phyloP scores from a whole-genome alignment of 1,284 basidiomycete species.

The Ustilago sp. region DNA sequence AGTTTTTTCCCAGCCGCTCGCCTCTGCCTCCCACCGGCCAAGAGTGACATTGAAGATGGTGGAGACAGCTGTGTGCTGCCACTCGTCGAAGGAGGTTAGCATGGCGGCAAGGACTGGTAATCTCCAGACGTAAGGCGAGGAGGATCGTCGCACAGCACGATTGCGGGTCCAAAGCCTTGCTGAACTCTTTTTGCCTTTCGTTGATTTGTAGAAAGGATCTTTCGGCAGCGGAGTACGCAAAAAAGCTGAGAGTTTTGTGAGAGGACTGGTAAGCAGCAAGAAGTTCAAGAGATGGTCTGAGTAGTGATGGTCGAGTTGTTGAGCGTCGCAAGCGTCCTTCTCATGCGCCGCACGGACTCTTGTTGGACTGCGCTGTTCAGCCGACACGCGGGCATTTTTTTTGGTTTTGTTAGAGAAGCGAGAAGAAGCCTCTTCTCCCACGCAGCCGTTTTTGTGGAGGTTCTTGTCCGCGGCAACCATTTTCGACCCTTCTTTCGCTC shows the following conservation, averaged over 20 bases:
- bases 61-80: slow-evolving; percentile 80
- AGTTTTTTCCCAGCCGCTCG: slow-evolving; percentile 78
- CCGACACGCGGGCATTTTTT: neutral
- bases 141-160: slow-evolving; percentile 3
- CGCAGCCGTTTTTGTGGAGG: slow-evolving; percentile 1
- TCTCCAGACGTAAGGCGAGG: neutral
- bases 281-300: neutral
- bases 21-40: slow-evolving; percentile 80
- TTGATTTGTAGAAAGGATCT: neutral
- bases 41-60: slow-evolving; percentile 83
- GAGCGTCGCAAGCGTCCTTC: slow-evolving; percentile 11
- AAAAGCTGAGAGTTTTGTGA: neutral
- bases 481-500: neutral
- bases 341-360: neutral
- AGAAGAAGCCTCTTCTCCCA: neutral
- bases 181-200: neutral
- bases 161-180: neutral
- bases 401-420: neutral
- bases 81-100: slow-evolving; percentile 69
- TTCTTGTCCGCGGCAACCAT: neutral
- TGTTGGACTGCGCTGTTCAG: neutral
- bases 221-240: too few relatives aligned
- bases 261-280: neutral
- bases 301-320: neutral
- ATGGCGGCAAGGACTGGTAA: slow-evolving; percentile 7